Base-by-base conservation (phyloP, 768 basidiomycete species). In the Tulasnella sp. region DNA sequence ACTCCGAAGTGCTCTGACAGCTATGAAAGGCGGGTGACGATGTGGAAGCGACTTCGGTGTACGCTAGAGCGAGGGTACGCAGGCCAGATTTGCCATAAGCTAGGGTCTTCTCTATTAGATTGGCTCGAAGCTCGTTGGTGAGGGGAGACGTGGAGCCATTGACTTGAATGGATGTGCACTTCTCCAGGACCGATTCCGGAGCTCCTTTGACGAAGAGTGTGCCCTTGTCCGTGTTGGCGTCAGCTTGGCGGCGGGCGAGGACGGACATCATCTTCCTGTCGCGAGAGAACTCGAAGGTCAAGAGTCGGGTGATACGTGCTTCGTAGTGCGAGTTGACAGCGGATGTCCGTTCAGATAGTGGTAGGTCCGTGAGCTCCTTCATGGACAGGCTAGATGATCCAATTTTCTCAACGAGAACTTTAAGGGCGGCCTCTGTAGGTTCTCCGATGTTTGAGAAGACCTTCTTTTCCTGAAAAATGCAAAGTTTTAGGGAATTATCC, bases 231-330 rank as follows among this genome's bases (percentile, higher is more conserved):
- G 57, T 29, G 15, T 31, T 49, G 17, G 63, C 57, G 3, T 71
- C 71, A 1, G 78, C 79, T 59, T 82, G 80, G 57, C 82, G 76
- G 61, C 74, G 79, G 41, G 90, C 87, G 52, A 98, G 81, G 53
- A 97, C 93, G 21, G 94, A 96, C 94, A 98, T 98, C 83, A 93
- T 94, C 74, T 97, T 99, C 68, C 94, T 86, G 72, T 98, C 94
- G 19, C 94, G 84, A 21, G 92, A 90, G 73, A 99, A 98, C 71
- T 99, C 94, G 70, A 99, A 94, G 7, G 93, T 99, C 65, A 96
- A 74, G 12, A 96, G 78, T 60, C 92, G 84, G 17, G 82, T 76
- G 67, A 90, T 84, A 15, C 73, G 75, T 53, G 75, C 74, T 63
- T 92, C 90, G 70, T 90, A 84, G 71, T 82, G 77, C 34, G 87